These are phyloP conservation scores for Plantago elongata DNA, from an alignment of 257 asterid genomes.

Conservation along the genomic window DNA sequence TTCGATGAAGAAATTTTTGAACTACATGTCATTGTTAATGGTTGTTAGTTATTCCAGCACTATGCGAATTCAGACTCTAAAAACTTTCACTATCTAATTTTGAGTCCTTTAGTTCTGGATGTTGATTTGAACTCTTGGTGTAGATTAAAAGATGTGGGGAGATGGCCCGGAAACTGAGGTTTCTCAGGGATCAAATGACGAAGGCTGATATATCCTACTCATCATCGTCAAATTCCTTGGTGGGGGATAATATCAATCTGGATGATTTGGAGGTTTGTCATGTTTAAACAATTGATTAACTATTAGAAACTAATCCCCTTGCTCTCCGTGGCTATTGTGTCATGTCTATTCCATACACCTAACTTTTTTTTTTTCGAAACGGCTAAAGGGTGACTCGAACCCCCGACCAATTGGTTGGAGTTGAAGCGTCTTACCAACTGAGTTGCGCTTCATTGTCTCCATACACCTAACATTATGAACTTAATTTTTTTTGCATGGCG, in stretches of 20 bases:
- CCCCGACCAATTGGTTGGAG: too few relatives aligned
- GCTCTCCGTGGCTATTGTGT: background rate
- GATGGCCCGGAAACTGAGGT: conserved; percentile 55
- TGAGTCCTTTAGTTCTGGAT: too few relatives aligned
- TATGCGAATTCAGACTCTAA: too few relatives aligned
- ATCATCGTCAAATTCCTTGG: conserved; percentile 37
- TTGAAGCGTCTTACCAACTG: too few relatives aligned
- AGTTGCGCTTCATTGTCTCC: too few relatives aligned
- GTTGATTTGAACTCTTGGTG: background rate
- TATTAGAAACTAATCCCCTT: background rate
- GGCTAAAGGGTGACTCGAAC: too few relatives aligned
- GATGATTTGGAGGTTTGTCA: conserved; percentile 55
- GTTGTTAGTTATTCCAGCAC: too few relatives aligned
- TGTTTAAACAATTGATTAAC: background rate
- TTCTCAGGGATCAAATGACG: conserved; percentile 48
- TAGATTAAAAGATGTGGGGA: conserved; percentile 64
- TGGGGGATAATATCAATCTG: conserved; percentile 27
- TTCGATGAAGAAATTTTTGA: too few relatives aligned
- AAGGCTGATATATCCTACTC: conserved; percentile 38
- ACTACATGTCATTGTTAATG: too few relatives aligned
- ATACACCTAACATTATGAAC: background rate
- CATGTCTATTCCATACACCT: too few relatives aligned
- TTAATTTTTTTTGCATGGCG: conserved; percentile 9
- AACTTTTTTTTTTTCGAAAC: too few relatives aligned
- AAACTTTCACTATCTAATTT: too few relatives aligned